Evolutionary conservation across 1,139 yeast species (phyloP).

Genomic region (Kodamaea ohmeri): DNA sequence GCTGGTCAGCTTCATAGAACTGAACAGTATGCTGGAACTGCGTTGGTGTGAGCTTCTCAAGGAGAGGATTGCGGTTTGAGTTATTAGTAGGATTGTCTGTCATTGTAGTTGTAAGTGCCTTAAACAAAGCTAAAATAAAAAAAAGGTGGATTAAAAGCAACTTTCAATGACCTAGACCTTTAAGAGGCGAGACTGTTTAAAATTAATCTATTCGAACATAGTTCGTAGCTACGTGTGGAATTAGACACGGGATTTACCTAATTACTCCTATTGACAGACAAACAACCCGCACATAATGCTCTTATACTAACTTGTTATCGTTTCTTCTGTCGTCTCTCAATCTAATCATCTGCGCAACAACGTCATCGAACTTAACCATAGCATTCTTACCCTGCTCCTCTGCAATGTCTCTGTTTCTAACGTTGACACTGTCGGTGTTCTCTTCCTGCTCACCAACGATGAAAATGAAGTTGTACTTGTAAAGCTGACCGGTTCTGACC

Average conservation of each 20-base stretch:
- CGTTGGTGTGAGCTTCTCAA: constrained; percentile 29
- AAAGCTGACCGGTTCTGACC: constrained; percentile 91
- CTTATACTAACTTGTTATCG: constrained; percentile 56
- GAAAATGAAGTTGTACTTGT: constrained; percentile 89
- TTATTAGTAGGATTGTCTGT: not conserved
- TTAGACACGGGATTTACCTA: not conserved
- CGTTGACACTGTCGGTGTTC: constrained; percentile 72
- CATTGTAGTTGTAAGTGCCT: too few relatives aligned
- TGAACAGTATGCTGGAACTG: constrained; percentile 39
- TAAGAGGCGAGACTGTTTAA: too few relatives aligned
- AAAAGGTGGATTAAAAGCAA: too few relatives aligned
- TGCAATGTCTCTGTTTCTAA: constrained; percentile 87
- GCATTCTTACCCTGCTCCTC: constrained; percentile 87
- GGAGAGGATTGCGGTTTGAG: constrained; percentile 23
- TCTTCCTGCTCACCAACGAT: constrained; percentile 96
- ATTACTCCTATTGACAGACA: not conserved
- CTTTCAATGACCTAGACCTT: too few relatives aligned
- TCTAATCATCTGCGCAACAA: constrained; percentile 60
- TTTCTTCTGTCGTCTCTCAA: constrained; percentile 68
- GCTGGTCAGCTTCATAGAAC: constrained; percentile 45
- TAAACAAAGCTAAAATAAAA: too few relatives aligned
- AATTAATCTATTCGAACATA: too few relatives aligned
- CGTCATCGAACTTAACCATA: constrained; percentile 66
- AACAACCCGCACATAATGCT: not conserved
- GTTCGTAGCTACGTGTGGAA: too few relatives aligned